phyloP scores from a whole-genome alignment of 441 rosid species.

The Dalechampia spathulata region DNA sequence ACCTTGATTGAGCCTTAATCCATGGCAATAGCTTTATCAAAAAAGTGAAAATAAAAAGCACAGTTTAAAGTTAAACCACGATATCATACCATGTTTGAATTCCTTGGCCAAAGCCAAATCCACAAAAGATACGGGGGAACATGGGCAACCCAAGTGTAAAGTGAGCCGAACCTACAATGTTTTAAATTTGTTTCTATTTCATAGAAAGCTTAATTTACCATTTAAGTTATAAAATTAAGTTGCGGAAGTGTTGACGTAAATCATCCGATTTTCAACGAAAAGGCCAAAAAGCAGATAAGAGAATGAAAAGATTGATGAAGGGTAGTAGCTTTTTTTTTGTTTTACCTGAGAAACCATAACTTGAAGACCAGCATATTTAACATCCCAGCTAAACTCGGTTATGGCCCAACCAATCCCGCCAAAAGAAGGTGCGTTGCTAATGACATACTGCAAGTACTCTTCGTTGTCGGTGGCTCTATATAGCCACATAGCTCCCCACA shows the following conservation, averaged over 20 bases:
- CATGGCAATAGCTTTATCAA: conserved; percentile 10
- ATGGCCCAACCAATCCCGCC: conserved; percentile 98
- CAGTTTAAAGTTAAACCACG: conserved; percentile 8
- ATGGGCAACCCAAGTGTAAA: no score
- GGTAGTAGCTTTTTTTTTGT: no score
- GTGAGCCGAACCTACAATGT: no score
- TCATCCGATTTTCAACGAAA: no score
- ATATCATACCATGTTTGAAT: conserved; percentile 16
- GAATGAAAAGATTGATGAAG: no score
- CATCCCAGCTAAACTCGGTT: conserved; percentile 97
- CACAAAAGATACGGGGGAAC: conserved; percentile 11
- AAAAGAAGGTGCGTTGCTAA: conserved; percentile 48
- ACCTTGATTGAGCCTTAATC: conserved; percentile 21
- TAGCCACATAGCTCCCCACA: conserved; percentile 96
- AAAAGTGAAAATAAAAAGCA: conserved; percentile 11
- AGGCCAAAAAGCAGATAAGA: no score
- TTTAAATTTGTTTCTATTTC: no score
- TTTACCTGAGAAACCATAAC: conserved; percentile 72
- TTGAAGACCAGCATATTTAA: conserved; percentile 88
- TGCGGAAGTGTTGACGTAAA: no score
- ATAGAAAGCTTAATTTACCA: no score
- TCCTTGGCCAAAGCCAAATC: conserved; percentile 20
- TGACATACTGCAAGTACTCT: conserved; percentile 48
- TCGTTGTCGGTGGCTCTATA: conserved; percentile 89
- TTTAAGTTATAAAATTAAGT: no score